These are phyloP conservation scores for Pestalotiopsis sp. DNA, from an alignment of 2,329 filamentous ascomycete species.

Conservation along the genomic window DNA sequence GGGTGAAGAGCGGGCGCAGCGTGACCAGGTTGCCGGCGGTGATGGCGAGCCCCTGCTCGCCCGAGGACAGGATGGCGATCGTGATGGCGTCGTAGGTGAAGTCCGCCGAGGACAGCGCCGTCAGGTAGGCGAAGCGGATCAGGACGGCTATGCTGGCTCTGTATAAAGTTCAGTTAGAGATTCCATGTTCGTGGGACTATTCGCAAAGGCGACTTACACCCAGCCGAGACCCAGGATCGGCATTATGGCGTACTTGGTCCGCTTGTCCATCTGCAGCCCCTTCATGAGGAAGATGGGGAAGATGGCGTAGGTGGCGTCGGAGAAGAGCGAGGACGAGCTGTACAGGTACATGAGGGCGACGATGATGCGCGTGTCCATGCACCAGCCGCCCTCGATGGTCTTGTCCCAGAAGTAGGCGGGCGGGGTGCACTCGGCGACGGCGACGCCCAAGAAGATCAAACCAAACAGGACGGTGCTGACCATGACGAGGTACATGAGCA, in stretches of 20 bases:
- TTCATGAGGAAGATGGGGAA: constrained; percentile 50
- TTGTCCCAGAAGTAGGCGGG: constrained; percentile 23
- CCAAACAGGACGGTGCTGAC: constrained; percentile 19
- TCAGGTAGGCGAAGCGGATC: constrained; percentile 42
- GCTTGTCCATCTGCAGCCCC: constrained; percentile 47
- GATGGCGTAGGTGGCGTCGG: constrained; percentile 55
- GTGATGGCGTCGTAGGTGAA: constrained; percentile 26
- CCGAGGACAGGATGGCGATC: constrained; percentile 50
- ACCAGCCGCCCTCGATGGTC: constrained; percentile 20
- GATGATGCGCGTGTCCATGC: constrained; percentile 36
- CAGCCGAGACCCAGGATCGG: constrained; percentile 53
- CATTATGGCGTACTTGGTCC: constrained; percentile 47
- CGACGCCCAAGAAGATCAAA: constrained; percentile 21
- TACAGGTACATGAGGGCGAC: constrained; percentile 47
- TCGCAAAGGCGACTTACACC: constrained; percentile 25
- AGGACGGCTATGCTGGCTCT: constrained; percentile 44
- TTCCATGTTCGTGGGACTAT: neutral
- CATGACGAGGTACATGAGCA: constrained; percentile 20
- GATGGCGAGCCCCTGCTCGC: constrained; percentile 50
- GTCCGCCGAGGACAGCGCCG: constrained; percentile 40
- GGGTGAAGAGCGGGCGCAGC: constrained; percentile 41
- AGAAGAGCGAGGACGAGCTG: constrained; percentile 45
- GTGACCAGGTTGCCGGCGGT: constrained; percentile 49
- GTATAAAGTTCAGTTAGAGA: neutral
- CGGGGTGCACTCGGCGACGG: constrained; percentile 21